Percentiles rank a stretch among this genome's conserved stretches.
Conservation (phyloP, 169 alveolate species). For the Amoebophrya sp. region DNA sequence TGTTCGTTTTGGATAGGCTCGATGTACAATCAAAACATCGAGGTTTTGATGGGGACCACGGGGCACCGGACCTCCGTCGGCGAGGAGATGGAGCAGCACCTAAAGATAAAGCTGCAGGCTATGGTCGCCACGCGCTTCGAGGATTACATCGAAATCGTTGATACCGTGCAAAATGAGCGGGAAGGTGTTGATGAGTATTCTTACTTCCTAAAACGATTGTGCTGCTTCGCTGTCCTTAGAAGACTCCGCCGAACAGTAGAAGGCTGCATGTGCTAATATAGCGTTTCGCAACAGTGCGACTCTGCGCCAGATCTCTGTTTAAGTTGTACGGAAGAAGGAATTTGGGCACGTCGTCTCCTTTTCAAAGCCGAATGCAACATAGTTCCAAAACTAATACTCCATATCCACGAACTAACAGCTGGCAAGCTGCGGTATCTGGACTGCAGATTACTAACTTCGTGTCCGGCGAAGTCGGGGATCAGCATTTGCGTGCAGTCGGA, state of each 20-base stretch:
- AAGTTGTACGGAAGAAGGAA: no score
- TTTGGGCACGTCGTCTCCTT: no score
- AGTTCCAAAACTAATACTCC: no score
- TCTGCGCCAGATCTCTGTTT: no score
- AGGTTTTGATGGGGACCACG: background rate
- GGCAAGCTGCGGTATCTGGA: background rate
- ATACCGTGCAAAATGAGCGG: background rate
- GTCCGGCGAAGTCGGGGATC: background rate
- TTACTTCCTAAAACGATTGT: no score
- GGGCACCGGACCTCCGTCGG: background rate
- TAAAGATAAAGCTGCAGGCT: background rate
- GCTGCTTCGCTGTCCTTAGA: no score
- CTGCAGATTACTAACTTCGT: background rate
- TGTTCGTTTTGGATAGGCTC: background rate
- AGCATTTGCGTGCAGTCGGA: background rate
- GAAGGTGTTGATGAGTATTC: background rate
- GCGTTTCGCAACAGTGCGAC: no score
- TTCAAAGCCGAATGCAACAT: no score
- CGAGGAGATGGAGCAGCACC: background rate
- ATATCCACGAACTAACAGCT: no score
- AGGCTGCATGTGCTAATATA: no score
- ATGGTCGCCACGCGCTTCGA: background rate
- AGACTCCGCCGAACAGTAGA: no score
- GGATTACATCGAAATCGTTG: constrained; percentile 7
- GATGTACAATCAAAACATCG: background rate